Conservation (phyloP, 2,329 filamentous ascomycete species). For the Calonectria leucothoes region DNA sequence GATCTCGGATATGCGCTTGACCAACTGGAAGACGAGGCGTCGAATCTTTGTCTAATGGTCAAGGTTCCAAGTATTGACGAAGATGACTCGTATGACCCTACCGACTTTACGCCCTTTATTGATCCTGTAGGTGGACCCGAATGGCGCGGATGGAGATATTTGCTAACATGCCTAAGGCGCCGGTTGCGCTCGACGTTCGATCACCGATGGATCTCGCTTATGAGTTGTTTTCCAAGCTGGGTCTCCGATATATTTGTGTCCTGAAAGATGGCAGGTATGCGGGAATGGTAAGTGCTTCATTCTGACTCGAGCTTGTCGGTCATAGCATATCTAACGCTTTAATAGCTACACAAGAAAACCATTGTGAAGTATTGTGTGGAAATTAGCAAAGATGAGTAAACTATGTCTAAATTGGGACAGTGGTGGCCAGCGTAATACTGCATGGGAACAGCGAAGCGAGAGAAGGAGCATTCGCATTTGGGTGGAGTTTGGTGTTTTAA, state of each 20-base stretch:
- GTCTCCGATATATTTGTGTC: constrained; percentile 92
- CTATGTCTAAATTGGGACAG: not conserved
- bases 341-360: constrained; percentile 89
- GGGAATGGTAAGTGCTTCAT: constrained; percentile 76
- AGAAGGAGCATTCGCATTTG: constrained; percentile 12
- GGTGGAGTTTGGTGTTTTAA: constrained; percentile 2
- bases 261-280: constrained; percentile 85
- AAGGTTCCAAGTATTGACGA: constrained; percentile 72
- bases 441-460: not conserved
- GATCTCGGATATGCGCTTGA: constrained; percentile 95
- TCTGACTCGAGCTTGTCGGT: not conserved
- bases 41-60: constrained; percentile 85
- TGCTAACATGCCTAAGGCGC: constrained; percentile 66
- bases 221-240: constrained; percentile 95
- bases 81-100: constrained; percentile 73
- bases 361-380: constrained; percentile 70
- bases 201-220: constrained; percentile 96
- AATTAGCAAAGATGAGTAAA: constrained; percentile 51
- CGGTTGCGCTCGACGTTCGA: constrained; percentile 86
- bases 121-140: constrained; percentile 73
- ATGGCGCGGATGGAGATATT: not conserved
- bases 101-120: constrained; percentile 91
- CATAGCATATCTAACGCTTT: constrained; percentile 22
- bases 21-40: constrained; percentile 79
- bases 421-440: not conserved